Base-by-base conservation (phyloP, 441 rosid genomes). In the Geranium incanum region DNA sequence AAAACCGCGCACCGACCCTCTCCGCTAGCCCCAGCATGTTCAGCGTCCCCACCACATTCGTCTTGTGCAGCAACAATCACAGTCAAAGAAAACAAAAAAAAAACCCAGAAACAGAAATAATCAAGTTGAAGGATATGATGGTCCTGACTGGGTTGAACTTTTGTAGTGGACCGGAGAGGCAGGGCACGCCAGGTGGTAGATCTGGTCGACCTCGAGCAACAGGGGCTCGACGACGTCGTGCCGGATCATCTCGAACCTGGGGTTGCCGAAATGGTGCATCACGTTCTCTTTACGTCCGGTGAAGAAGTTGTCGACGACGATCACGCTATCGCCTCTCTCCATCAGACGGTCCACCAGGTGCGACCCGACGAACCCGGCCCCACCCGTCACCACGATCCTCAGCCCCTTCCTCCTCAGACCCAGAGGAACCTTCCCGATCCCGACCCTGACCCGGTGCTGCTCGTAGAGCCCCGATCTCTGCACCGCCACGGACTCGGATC, bases 101-200 rank as follows among this genome's bases (percentile, higher is more conserved):
- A 23, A 45, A 21, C 33, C 33, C 19, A 8, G 11, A 16, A 15
- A 3, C 18, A 57, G 52, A 13, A 39, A 16, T 50, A 12, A 18
- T 15, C 12, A 70, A 28, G 19, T 50, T 15, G 64, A 83, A 86
- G 94, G 94, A 87, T 86, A 87, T 87, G 45, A 92, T 92, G 0
- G 98, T 92, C 82, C 90, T 92, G 76, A 92, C 95, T 16, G 98
- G 98, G 68, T 92, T 92, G 84, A 86, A 85, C 76, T 92, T 92
- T 92, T 92, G 87, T 92, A 92, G 76, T 92, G 98, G 16, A 92
- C 98, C 0, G 98, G 98, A 21, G 98, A 92, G 6, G 97, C 97
- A 5, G 97, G 97, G 55, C 97, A 92, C 3, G 97, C 97, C 7
- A 92, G 84, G 67, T 92, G 98, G 74, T 92, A 92, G 95, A 92